These are phyloP conservation scores for Solanum aculeatissimum DNA, from an alignment of 305 asterid genomes.

Conservation along the genomic window DNA sequence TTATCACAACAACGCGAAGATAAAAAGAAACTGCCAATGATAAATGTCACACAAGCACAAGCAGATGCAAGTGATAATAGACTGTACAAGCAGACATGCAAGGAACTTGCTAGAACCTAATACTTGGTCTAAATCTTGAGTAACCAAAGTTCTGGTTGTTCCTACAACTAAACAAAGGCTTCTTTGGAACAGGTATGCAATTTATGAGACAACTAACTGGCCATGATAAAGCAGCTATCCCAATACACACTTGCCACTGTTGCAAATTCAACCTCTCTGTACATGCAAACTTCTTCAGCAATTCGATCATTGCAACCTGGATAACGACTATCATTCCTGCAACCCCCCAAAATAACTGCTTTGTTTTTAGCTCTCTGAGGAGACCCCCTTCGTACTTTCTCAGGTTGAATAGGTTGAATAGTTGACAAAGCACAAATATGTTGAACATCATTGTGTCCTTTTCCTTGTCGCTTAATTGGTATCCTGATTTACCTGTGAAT, in stretches of 20 bases:
- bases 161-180: not conserved
- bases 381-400: conserved; percentile 4
- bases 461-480: conserved; percentile 2
- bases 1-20: not conserved
- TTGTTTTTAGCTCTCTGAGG: conserved; percentile 1
- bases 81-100: not conserved
- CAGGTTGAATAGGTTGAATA: conserved; percentile 4
- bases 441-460: conserved; percentile 30
- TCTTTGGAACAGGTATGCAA: conserved; percentile 3
- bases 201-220: conserved; percentile 15
- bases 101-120: not conserved
- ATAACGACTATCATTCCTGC: conserved; percentile 1
- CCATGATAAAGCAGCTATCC: conserved; percentile 13
- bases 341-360: conserved; percentile 18
- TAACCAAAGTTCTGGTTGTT: not conserved
- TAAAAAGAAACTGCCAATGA: not conserved
- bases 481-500: conserved; percentile 12
- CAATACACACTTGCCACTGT: conserved; percentile 21
- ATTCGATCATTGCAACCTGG: conserved; percentile 21
- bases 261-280: conserved; percentile 23
- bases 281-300: conserved; percentile 16
- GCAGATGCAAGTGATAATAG: not conserved
- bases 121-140: not conserved
- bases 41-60: not conserved
- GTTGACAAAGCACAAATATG: conserved; percentile 26